Evolutionary conservation across 2,329 filamentous ascomycete species (phyloP), one percentile per base, ranked within the genome.

Genomic region (Monosporascus sp.): DNA sequence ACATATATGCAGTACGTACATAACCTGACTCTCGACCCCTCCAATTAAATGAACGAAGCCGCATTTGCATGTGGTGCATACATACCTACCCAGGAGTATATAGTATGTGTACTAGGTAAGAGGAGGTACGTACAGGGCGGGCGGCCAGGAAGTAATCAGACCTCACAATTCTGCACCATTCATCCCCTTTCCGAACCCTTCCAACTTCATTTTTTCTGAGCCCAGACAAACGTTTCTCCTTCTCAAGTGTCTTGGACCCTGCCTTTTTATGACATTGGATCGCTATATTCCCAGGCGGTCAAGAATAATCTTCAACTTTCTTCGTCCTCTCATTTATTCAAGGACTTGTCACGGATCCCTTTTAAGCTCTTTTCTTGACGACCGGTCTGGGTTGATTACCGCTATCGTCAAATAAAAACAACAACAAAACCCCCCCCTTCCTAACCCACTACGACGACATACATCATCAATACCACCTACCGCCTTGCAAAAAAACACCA

Each of bases 111-210:
- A 35, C 31, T 5, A 35, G 31, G 31, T 35, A 35, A 35, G 31
- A 5, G 31, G 18, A 43, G 39, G 39, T 43, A 43, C 39, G 22
- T 43, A 39, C 37, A 39, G 6, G 9, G 17, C 37, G 15, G 18
- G 15, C 7, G 37, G 37, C 37, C 14, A 11, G 31, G 14, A 35
- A 35, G 31, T 35, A 35, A 35, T 5, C 31, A 35, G 31, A 35
- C 31, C 31, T 35, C 31, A 35, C 57, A 58, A 54, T 64, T 63
- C 60, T 62, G 55, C 58, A 60, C 55, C 55, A 57, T 61, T 60
- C 55, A 55, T 52, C 58, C 60, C 58, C 56, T 62, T 60, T 60
- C 56, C 57, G 50, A 60, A 58, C 17, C 39, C 18, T 43, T 43
- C 39, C 39, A 18, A 52, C 53, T 59, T 60, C 52, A 56, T 54